These are phyloP conservation scores for Aspergillus thermomutatus DNA, from an alignment of 2,329 filamentous ascomycete genomes.

Conservation along the genomic window DNA sequence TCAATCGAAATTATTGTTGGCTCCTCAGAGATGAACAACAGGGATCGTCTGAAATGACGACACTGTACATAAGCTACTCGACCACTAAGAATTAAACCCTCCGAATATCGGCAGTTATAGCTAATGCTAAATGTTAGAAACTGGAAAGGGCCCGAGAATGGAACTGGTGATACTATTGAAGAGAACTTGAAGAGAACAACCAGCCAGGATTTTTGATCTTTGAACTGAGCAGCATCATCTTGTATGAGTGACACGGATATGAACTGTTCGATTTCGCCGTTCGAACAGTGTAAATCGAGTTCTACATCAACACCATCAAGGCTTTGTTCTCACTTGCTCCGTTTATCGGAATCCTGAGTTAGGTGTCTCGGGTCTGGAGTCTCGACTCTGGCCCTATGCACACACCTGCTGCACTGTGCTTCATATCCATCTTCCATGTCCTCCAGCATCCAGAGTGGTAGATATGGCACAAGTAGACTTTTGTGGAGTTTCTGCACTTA, in stretches of 20 bases:
- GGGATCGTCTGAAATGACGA: constrained; percentile 7
- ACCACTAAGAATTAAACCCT: constrained; percentile 3
- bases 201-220: too few species aligned
- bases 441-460: too few species aligned
- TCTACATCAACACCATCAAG: neutral
- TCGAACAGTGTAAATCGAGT: neutral
- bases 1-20: neutral
- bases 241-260: too few species aligned
- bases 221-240: too few species aligned
- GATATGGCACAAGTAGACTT: too few species aligned
- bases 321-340: neutral
- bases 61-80: constrained; percentile 3
- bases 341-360: neutral
- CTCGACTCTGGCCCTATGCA: neutral
- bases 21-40: neutral
- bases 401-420: neutral
- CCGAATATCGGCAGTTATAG: constrained; percentile 15
- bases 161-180: neutral
- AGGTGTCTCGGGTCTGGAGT: neutral
- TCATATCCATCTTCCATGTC: neutral
- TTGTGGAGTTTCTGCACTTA: too few species aligned
- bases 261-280: too few species aligned
- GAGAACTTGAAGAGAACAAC: too few species aligned
- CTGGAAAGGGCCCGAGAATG: too few species aligned
- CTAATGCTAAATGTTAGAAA: neutral